Percentiles rank a stretch among this genome's conserved stretches.
These are phyloP conservation scores for Colletotrichum coccodes DNA, from an alignment of 2,329 filamentous ascomycete species.

Conservation along the genomic window DNA sequence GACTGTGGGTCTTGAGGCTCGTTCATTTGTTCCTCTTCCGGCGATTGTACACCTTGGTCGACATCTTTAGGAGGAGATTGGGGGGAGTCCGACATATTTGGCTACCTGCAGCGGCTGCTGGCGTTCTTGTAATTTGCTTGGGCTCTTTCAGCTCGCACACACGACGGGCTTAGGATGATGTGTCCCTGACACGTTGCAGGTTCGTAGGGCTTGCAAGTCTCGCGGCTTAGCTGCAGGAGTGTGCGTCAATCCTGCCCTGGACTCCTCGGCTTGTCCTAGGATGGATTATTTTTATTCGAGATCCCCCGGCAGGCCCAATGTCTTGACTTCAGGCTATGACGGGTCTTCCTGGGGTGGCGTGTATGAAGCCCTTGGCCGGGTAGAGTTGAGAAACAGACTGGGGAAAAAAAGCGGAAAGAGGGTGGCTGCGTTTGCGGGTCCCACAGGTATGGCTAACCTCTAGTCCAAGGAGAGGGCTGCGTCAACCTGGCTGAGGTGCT, in stretches of 20 bases:
- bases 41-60: conserved; percentile 92
- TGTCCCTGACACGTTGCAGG: conserved; percentile 72
- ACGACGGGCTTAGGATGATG: conserved; percentile 66
- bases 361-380: conserved; percentile 41
- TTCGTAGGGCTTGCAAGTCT: conserved; percentile 63
- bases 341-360: conserved; percentile 37
- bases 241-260: conserved; percentile 60
- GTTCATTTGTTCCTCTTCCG: conserved; percentile 96
- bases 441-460: conserved; percentile 39
- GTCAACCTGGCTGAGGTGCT: conserved; percentile 22
- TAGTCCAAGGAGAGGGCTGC: conserved; percentile 27
- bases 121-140: conserved; percentile 69
- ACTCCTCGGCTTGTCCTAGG: conserved; percentile 25
- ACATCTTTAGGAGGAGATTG: conserved; percentile 94
- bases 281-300: conserved; percentile 42
- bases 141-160: conserved; percentile 63
- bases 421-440: conserved; percentile 50
- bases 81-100: conserved; percentile 90
- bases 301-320: conserved; percentile 44
- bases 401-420: conserved; percentile 38
- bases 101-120: conserved; percentile 74
- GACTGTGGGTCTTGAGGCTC: conserved; percentile 82
- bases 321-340: conserved; percentile 57
- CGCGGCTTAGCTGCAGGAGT: conserved; percentile 65
- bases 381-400: conserved; percentile 37